Evolutionary conservation across 1,284 basidiomycete genomes (phyloP), one percentile per base, ranked within the genome.

Genomic region (Cryptococcus sp.): DNA sequence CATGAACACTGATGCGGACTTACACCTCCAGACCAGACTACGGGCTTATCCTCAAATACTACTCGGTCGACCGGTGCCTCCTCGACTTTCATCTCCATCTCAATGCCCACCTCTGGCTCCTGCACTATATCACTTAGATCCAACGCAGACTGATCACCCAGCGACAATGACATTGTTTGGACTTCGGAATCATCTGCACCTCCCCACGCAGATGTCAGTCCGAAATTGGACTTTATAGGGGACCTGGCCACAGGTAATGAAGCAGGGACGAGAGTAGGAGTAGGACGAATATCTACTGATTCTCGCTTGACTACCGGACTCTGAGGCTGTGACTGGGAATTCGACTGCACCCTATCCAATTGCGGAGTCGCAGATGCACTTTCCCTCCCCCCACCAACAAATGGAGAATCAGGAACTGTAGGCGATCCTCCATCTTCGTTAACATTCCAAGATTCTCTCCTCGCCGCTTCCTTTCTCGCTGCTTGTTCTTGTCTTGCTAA

Each of bases 71-170:
- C 47, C 28, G 25, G 45, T 19, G 49, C 48, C 5, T 53, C 57
- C 16, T 53, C 54, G n/a, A n/a, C n/a, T n/a, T n/a, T n/a, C n/a
- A n/a, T n/a, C n/a, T n/a, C n/a, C n/a, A n/a, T n/a, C n/a, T n/a
- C n/a, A n/a, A n/a, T n/a, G n/a, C n/a, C n/a, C 14, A 52, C 61
- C 40, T 46, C 37, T 3, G 50, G 55, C 7, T 42, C 53, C 23
- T 49, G 28, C 16, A 62, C 54, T 22, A 73, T 66, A 49, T 73
- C 68, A 41, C 67, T 69, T 36, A 73, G 47, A 55, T 73, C 71
- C 19, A 73, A 40, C 19, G 53, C 57, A 9, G 55, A 53, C 52
- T 70, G 63, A 47, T 64, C 66, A 28, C 43, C 48, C 16, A 34
- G 49, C 40, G 50, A 55, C 21, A 57, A 48, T 24, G 42, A 34